These are phyloP conservation scores for Quercus rubra DNA, from an alignment of 306 rosid species.

Conservation along the genomic window DNA sequence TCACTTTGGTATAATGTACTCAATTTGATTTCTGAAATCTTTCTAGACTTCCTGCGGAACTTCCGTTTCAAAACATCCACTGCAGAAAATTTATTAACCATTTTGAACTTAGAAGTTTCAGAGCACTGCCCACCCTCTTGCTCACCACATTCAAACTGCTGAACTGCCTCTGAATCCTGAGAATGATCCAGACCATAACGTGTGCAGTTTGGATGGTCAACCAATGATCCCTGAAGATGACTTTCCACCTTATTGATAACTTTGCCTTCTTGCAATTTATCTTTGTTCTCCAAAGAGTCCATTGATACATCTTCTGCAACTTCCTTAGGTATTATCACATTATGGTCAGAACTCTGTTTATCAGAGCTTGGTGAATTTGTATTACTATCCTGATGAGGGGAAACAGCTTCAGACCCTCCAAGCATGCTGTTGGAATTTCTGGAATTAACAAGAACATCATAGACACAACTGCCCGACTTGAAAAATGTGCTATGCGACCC, in stretches of 20 bases:
- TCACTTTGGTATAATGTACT: conserved; percentile 40
- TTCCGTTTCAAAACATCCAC: conserved; percentile 57
- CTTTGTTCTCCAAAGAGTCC: conserved; percentile 29
- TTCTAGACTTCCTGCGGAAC: conserved; percentile 68
- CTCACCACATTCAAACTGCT: conserved; percentile 30
- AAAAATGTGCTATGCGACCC: conserved; percentile 33
- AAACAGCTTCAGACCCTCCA: conserved; percentile 33
- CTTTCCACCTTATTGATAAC: conserved; percentile 16
- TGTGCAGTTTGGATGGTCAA: conserved; percentile 20
- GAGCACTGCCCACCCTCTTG: conserved; percentile 34
- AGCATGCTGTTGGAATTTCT: conserved; percentile 30
- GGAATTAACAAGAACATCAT: conserved; percentile 31
- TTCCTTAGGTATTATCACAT: conserved; percentile 30
- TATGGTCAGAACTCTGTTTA: conserved; percentile 31
- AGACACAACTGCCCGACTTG: conserved; percentile 28
- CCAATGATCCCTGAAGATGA: conserved; percentile 26
- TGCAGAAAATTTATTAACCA: conserved; percentile 39
- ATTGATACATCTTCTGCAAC: conserved; percentile 24
- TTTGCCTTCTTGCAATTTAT: conserved; percentile 28
- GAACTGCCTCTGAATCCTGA: conserved; percentile 30
- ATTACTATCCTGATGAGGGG: conserved; percentile 32
- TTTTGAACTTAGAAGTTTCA: conserved; percentile 31
- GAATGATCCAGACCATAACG: conserved; percentile 37
- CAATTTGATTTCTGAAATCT: conserved; percentile 74
- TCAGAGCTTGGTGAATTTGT: conserved; percentile 33